Evolutionary conservation across 352 stramenopile species (phyloP), one percentile per base, ranked within the genome.

Genomic region (Phytophthora fragariaefolia): DNA sequence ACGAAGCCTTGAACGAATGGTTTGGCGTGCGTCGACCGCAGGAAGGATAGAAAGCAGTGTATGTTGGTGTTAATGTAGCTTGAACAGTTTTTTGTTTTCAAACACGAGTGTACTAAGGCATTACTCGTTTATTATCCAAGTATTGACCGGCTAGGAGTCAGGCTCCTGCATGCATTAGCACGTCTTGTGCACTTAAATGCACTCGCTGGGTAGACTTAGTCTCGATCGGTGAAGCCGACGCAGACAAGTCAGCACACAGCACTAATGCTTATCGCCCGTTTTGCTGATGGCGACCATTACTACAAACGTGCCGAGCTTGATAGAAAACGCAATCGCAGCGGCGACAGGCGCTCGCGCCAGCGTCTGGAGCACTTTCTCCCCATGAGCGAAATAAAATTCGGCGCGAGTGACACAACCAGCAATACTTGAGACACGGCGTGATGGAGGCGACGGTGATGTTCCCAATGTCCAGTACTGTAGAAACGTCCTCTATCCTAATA

Each of bases 331-430:
- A n/a, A n/a, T n/a, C n/a, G n/a, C n/a, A n/a, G n/a, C 30, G 30
- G 15, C 40, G 40, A 47, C 40, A 24, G 40, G 40, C 34, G 34
- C 40, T 47, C 17, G 40, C 40, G 40, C 40, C 40, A 47, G 40
- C 40, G n/a, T 47, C 40, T 20, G 40, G 40, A 5, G 17, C n/a
- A 8, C n/a, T 13, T 24, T 17, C 40, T 47, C 40, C 8, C 8
- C 40, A 5, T 47, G 40, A 24, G n/a, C 40, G 40, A 47, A 47
- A 47, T 47, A 47, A 47, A 47, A 47, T 47, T 24, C 22, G 40
- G 18, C 40, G 40, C 18, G 40, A 24, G 40, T n/a, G 40, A 17
- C 2, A 6, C 40, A 47, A 23, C 17, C 40, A 47, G n/a, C 40
- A 47, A 47, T 47, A 47, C 4, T 47, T 47, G 17, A 7, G n/a